These are phyloP conservation scores for Lentinula guzmanii DNA, from an alignment of 768 basidiomycete species.

Conservation along the genomic window DNA sequence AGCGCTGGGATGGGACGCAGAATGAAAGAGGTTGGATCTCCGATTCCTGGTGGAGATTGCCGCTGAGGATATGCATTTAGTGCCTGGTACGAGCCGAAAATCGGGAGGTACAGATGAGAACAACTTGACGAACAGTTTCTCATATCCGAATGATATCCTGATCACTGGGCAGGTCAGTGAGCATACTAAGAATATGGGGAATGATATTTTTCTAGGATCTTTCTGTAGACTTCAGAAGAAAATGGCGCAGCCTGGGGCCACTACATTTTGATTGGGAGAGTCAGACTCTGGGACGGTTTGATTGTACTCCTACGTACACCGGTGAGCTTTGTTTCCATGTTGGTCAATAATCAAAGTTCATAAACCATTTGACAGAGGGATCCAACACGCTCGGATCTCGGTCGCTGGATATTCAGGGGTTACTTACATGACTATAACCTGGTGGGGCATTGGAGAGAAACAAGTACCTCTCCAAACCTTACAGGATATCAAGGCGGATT, in stretches of 20 bases:
- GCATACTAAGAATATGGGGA: background rate
- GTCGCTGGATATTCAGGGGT: constrained; percentile 47
- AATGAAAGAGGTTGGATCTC: constrained; percentile 19
- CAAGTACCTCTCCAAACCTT: constrained; percentile 27
- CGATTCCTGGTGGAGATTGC: constrained; percentile 22
- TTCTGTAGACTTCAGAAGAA: constrained; percentile 31
- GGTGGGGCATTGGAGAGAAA: constrained; percentile 52
- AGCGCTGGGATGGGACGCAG: constrained; percentile 14
- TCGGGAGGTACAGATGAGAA: background rate
- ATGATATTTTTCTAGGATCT: background rate
- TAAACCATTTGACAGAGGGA: constrained; percentile 22
- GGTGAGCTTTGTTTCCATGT: constrained; percentile 23
- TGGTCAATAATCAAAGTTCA: background rate
- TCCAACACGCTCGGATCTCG: constrained; percentile 21
- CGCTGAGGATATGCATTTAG: background rate
- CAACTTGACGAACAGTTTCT: background rate
- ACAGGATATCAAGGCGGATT: constrained; percentile 49
- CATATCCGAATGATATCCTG: constrained; percentile 37
- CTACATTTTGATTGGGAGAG: constrained; percentile 38
- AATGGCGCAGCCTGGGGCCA: constrained; percentile 47
- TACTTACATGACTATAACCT: constrained; percentile 45
- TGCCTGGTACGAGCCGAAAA: background rate
- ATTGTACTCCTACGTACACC: constrained; percentile 38
- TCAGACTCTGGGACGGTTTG: constrained; percentile 47
- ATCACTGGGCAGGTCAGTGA: constrained; percentile 42